Conservation (phyloP, 768 basidiomycete species). For the Boletales sp. region DNA sequence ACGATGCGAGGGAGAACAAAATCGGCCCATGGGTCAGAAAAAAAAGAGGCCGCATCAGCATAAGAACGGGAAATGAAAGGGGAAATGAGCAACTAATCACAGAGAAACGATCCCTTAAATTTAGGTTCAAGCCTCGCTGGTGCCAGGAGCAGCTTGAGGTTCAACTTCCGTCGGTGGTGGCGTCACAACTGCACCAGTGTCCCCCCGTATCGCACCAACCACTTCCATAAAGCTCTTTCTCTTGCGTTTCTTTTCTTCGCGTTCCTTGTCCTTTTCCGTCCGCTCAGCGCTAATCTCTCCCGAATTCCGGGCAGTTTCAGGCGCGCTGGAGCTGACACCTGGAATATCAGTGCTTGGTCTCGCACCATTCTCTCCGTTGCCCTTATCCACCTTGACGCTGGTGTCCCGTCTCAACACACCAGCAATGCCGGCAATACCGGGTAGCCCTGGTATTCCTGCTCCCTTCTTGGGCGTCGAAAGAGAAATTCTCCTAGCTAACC, state of each 20-base stretch:
- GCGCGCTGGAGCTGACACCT: conserved; percentile 31
- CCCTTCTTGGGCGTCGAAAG: conserved; percentile 55
- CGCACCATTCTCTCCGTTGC: conserved; percentile 16
- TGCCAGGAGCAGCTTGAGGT: conserved; percentile 3
- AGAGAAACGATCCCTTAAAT: background rate
- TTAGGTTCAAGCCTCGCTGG: conserved; percentile 11
- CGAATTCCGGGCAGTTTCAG: conserved; percentile 38
- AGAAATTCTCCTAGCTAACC: conserved; percentile 72
- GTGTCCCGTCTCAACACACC: conserved; percentile 29
- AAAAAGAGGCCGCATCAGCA: background rate
- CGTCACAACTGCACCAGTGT: conserved; percentile 29
- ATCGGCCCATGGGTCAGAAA: conserved; percentile 6
- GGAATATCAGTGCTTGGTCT: conserved; percentile 17
- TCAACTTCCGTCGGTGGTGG: conserved; percentile 26
- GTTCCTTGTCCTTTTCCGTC: conserved; percentile 48
- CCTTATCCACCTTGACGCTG: conserved; percentile 43
- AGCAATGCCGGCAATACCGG: conserved; percentile 26
- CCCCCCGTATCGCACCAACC: conserved; percentile 27
- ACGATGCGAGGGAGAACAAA: conserved; percentile 11
- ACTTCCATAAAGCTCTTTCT: conserved; percentile 54
- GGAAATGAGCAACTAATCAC: background rate
- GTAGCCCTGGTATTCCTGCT: conserved; percentile 43
- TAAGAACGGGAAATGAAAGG: conserved; percentile 4
- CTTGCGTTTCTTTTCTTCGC: conserved; percentile 60
- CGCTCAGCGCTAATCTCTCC: conserved; percentile 50